Evolutionary conservation across 1,284 basidiomycete genomes (phyloP), one percentile per base, ranked within the genome.

Genomic region (Austroboletus olivaceoglutinosus): DNA sequence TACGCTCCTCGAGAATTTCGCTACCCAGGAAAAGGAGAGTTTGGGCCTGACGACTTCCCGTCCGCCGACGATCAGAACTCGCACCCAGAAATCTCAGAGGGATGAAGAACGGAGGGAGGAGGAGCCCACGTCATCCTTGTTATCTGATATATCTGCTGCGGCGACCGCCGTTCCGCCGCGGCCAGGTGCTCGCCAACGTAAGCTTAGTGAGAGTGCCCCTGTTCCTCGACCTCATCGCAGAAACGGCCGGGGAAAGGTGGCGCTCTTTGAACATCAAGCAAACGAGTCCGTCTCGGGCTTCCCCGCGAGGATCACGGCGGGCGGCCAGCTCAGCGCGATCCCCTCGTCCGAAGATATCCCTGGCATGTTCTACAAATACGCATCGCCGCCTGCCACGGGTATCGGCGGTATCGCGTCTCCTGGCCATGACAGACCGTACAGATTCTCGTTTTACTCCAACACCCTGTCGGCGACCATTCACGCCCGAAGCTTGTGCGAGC

Each of bases 401-500:
- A 22, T 65, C 23, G 48, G 57, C 25, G 73, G 73, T 4, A 72
- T 80, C 33, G 65, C 76, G 29, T 69, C 76, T 57, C 69, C 76
- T 2, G 88, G 89, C 0, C 87, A 94, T 64, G 92, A 94, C 61
- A 77, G 91, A 64, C 96, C 95, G 8, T 99, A 98, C 67, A 83
- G 97, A 30, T 99, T 99, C 74, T 98, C 96, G 0, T 99, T 99
- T 74, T 99, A 99, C 72, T 98, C 93, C 16, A 99, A 98, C 64
- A 81, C 90, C 2, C 76, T 98, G 43, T 86, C 89, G 2, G 89
- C 92, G 0, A 98, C 96, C 2, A 98, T 99, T 44, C 97, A 99
- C 70, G 92, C 97, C 0, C 81, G 94, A 11, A 94, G 89, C 55
- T 73, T 99, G 13, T 88, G 89, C 50, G 97, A 99, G 69, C 80